phyloP scores from a whole-genome alignment of 1,139 yeast genomes.

The Kluyveromyces sp. region DNA sequence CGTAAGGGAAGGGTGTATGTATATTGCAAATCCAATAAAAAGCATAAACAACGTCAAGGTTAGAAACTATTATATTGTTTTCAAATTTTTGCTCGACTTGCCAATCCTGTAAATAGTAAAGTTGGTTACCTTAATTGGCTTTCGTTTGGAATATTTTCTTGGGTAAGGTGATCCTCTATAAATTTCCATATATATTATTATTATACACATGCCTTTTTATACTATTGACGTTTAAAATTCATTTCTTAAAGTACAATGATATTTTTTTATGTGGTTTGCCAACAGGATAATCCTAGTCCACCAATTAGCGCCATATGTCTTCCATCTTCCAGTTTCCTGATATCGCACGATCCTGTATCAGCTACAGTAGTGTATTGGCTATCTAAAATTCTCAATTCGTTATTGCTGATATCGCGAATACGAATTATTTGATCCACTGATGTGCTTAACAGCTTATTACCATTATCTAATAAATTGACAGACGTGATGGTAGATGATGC shows the following conservation, averaged over 20 bases:
- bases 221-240: no score
- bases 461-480: slow-evolving; percentile 32
- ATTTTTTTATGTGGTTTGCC: slow-evolving; percentile 29
- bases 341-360: slow-evolving; percentile 72
- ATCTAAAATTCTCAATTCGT: slow-evolving; percentile 33
- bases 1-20: slow-evolving; percentile 92
- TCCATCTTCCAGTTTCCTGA: slow-evolving; percentile 27
- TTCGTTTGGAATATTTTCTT: no score
- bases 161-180: slow-evolving; percentile 1
- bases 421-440: slow-evolving; percentile 74
- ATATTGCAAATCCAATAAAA: slow-evolving; percentile 84
- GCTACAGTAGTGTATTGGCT: slow-evolving; percentile 71
- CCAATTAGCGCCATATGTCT: slow-evolving; percentile 42
- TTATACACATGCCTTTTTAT: no score
- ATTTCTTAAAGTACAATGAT: neutral
- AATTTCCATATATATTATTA: no score
- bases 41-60: slow-evolving; percentile 97
- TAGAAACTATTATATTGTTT: slow-evolving; percentile 21
- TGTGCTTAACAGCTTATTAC: slow-evolving; percentile 28
- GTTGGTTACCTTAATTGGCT: no score
- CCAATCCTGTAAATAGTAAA: no score
- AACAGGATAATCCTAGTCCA: slow-evolving; percentile 63
- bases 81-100: neutral
- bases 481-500: slow-evolving; percentile 87
- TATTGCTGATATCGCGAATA: slow-evolving; percentile 44